Evolutionary conservation across 441 rosid species (phyloP).

Genomic region (Geranium incanum): DNA sequence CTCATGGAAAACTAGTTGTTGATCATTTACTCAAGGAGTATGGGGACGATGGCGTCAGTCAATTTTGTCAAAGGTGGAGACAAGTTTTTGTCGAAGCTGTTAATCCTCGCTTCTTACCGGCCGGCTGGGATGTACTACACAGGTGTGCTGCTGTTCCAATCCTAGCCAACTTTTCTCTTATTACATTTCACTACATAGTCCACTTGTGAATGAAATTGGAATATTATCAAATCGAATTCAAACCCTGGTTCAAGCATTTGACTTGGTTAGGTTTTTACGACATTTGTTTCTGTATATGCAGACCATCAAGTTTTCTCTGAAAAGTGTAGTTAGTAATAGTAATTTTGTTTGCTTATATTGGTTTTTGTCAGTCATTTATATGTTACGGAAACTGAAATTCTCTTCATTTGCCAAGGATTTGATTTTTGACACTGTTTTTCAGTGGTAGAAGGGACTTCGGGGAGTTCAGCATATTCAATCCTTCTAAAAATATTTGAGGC

Average conservation of each 20-base stretch:
- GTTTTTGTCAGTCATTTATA: not conserved
- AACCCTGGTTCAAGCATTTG: not conserved
- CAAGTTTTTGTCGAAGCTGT: conserved; percentile 73
- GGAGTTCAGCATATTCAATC: conserved; percentile 80
- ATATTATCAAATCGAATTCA: not conserved
- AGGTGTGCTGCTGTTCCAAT: conserved; percentile 32
- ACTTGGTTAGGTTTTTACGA: too few species aligned
- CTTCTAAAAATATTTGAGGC: conserved; percentile 34
- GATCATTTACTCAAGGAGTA: conserved; percentile 48
- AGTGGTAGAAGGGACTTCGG: conserved; percentile 91
- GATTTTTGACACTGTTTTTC: conserved; percentile 40
- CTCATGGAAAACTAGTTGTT: conserved; percentile 84
- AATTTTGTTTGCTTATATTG: too few species aligned
- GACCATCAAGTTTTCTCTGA: not conserved
- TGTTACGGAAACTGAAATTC: conserved; percentile 13
- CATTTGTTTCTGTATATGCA: too few species aligned
- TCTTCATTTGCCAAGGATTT: conserved; percentile 39
- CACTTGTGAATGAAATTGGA: not conserved
- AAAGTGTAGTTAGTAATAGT: not conserved
- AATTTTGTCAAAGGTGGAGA: conserved; percentile 92
- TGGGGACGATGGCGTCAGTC: conserved; percentile 61
- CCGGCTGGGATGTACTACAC: conserved; percentile 84
- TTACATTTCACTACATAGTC: not conserved
- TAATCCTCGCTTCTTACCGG: conserved; percentile 76
- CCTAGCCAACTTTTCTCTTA: not conserved